Percentiles rank a stretch among this genome's conserved stretches.
phyloP scores from a whole-genome alignment of 345 rosid species.

The Turritis glabra region DNA sequence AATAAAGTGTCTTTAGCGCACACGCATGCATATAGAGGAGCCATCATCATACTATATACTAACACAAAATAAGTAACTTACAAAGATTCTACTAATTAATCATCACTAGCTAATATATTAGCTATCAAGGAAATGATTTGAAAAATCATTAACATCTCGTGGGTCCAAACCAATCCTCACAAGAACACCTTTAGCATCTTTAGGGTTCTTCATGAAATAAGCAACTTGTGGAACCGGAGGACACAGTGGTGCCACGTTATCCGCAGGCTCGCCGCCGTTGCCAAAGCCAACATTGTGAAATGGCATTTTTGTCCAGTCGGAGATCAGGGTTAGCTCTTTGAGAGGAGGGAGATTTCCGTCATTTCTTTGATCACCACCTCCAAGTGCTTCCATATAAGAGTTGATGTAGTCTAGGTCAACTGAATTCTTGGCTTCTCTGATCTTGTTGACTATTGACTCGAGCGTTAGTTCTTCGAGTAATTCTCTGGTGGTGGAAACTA shows the following conservation, averaged over 20 bases:
- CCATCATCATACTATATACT: conserved; percentile 13
- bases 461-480: conserved; percentile 46
- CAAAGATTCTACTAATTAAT: conserved; percentile 19
- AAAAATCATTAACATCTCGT: conserved; percentile 34
- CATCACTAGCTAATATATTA: not conserved
- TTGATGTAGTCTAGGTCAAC: conserved; percentile 49
- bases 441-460: conserved; percentile 44
- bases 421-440: conserved; percentile 60
- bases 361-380: conserved; percentile 33
- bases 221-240: conserved; percentile 72
- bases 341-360: conserved; percentile 54
- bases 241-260: conserved; percentile 51
- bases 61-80: conserved; percentile 9
- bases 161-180: conserved; percentile 61
- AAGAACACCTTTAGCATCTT: conserved; percentile 45
- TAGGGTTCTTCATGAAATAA: conserved; percentile 61
- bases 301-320: conserved; percentile 81
- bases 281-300: conserved; percentile 57
- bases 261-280: conserved; percentile 45
- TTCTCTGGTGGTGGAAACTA: conserved; percentile 52
- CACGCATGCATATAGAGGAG: conserved; percentile 36
- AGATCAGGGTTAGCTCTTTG: conserved; percentile 54
- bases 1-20: conserved; percentile 28
- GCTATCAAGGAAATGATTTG: conserved; percentile 39
- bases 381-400: conserved; percentile 58